Evolutionary conservation across 352 stramenopile genomes (phyloP).

Genomic region (Aphanomyces invadans): DNA sequence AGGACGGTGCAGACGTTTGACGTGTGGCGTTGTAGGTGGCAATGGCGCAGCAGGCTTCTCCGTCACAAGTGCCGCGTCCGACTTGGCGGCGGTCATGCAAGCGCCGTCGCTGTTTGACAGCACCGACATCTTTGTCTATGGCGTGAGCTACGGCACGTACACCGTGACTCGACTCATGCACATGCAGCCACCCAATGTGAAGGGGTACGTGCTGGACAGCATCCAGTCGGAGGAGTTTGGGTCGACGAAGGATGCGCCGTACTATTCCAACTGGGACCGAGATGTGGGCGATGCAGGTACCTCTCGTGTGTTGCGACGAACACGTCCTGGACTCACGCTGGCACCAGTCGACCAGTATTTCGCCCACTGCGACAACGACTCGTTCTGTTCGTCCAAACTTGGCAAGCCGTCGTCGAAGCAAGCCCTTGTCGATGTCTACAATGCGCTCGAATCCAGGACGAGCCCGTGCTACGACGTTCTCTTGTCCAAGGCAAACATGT

Average conservation of each 20-base stretch:
- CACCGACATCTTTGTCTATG: conserved; percentile 27
- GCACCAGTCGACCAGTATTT: conserved; percentile 1
- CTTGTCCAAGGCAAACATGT: neutral
- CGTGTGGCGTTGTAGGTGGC: neutral
- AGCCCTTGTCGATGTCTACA: neutral
- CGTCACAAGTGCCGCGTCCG: conserved; percentile 40
- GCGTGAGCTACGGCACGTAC: conserved; percentile 32
- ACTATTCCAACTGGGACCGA: conserved; percentile 72
- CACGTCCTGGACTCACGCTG: neutral
- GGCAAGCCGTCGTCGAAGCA: conserved; percentile 6
- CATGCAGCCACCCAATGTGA: conserved; percentile 25
- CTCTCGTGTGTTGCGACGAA: neutral
- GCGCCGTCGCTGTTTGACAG: neutral
- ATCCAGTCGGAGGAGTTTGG: conserved; percentile 21
- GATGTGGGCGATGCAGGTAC: conserved; percentile 40
- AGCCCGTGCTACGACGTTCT: conserved; percentile 4
- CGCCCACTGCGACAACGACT: conserved; percentile 5
- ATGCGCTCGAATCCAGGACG: neutral
- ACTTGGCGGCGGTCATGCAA: conserved; percentile 29
- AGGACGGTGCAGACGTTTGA: no score
- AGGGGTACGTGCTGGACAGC: conserved; percentile 30
- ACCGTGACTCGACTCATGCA: conserved; percentile 27
- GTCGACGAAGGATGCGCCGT: neutral
- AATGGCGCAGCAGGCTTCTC: conserved; percentile 27
- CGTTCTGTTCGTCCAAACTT: conserved; percentile 10